These are phyloP conservation scores for Kalmanozyma brasiliensis DNA, from an alignment of 1,284 basidiomycete genomes.

Conservation along the genomic window DNA sequence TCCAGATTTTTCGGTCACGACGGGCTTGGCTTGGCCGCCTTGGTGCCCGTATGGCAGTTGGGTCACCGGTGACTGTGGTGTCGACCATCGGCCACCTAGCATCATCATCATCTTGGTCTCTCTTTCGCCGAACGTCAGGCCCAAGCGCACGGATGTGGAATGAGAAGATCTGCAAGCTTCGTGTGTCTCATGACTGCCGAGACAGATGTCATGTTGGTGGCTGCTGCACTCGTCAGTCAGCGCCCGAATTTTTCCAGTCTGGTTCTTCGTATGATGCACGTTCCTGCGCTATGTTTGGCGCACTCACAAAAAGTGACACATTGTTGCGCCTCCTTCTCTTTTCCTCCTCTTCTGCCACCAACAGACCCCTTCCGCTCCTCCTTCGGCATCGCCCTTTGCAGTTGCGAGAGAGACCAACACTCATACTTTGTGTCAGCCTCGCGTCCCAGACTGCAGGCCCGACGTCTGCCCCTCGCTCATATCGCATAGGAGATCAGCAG, in stretches of 20 bases:
- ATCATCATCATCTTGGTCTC: no score
- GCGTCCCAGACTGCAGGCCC: neutral
- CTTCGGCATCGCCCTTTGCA: conserved; percentile 1
- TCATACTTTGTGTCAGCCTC: conserved; percentile 11
- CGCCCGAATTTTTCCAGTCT: conserved; percentile 1
- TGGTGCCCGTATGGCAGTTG: no score
- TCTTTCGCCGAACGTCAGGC: no score
- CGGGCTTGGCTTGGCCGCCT: no score
- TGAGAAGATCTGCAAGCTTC: no score
- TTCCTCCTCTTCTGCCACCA: neutral
- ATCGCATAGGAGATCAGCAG: neutral
- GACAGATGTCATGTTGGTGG: conserved; percentile 3
- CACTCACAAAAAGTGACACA: neutral
- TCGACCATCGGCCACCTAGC: no score
- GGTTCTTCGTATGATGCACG: neutral
- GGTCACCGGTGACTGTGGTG: no score
- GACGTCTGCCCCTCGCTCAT: neutral
- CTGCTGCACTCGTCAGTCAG: conserved; percentile 4
- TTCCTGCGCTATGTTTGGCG: neutral
- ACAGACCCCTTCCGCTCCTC: neutral
- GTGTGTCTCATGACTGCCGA: no score
- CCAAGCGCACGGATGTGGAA: no score
- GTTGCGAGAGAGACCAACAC: conserved; percentile 14
- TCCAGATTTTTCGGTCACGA: no score
- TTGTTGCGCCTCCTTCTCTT: neutral